Percentiles rank a stretch among this genome's conserved stretches.
Conservation (phyloP, 2,329 filamentous ascomycete genomes). For the Fusarium mundagurra region DNA sequence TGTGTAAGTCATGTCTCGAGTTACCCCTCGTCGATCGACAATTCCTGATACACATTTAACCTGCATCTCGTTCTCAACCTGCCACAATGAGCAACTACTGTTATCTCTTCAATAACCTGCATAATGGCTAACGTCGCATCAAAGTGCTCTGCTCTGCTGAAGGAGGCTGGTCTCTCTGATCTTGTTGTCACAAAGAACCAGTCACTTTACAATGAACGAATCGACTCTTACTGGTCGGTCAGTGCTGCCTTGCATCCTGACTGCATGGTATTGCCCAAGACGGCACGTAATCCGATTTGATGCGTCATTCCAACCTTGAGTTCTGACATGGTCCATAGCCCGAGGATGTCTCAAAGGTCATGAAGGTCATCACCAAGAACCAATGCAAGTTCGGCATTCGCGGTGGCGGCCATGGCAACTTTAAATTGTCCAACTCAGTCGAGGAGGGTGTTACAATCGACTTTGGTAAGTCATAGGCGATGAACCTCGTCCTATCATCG, state of each 20-base stretch:
- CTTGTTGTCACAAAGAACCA: conserved; percentile 45
- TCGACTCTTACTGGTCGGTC: conserved; percentile 50
- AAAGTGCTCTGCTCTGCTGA: conserved; percentile 43
- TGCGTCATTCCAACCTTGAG: background rate
- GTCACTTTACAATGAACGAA: conserved; percentile 42
- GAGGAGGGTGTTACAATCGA: conserved; percentile 51
- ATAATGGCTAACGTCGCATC: conserved; percentile 18
- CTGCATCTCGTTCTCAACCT: background rate
- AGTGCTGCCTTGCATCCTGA: conserved; percentile 49
- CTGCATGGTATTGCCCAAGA: conserved; percentile 49
- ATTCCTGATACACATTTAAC: background rate
- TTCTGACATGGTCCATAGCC: background rate
- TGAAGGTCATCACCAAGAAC: conserved; percentile 46
- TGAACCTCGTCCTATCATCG: rapidly evolving
- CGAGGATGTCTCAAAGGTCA: conserved; percentile 49
- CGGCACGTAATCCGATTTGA: background rate
- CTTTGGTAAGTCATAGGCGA: conserved; percentile 35
- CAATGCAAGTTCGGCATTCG: conserved; percentile 52
- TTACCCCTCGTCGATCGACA: background rate
- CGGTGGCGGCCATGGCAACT: conserved; percentile 50
- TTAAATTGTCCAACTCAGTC: conserved; percentile 48
- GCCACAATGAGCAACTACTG: background rate
- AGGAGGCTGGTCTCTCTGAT: conserved; percentile 37
- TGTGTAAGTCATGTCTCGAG: conserved; percentile 20
- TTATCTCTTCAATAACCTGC: background rate